Percentiles rank a stretch among this genome's conserved stretches.
Conservation (phyloP, 2,329 filamentous ascomycete species). For the Scedosporium dehoogii region DNA sequence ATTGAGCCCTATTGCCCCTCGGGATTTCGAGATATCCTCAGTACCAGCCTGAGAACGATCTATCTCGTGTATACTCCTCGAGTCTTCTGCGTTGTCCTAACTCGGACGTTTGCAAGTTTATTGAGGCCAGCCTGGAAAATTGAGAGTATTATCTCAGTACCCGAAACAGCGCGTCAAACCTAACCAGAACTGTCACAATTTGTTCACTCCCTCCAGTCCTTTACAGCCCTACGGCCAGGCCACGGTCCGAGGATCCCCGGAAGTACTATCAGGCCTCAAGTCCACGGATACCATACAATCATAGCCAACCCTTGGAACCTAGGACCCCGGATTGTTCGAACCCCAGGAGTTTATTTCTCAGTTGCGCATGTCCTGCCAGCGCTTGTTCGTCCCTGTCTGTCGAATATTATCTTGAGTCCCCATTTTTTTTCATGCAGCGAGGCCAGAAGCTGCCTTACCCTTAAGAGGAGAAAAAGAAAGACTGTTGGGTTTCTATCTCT, state of each 20-base stretch:
- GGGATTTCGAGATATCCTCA: too few relatives aligned
- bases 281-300: not conserved
- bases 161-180: too few relatives aligned
- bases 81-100: not conserved
- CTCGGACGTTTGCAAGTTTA: not conserved
- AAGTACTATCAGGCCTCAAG: not conserved
- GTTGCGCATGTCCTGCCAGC: not conserved
- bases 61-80: not conserved
- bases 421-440: not conserved
- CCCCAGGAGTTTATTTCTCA: not conserved
- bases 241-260: not conserved
- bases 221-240: not conserved
- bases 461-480: not conserved
- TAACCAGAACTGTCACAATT: too few relatives aligned
- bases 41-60: not conserved
- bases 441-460: slow-evolving; percentile 1
- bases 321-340: not conserved
- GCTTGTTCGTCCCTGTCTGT: not conserved
- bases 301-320: not conserved
- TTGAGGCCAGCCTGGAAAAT: not conserved
- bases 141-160: not conserved
- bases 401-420: not conserved
- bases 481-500: not conserved
- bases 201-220: not conserved
- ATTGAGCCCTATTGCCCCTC: too few relatives aligned